A percentile compares a stretch with the other conserved stretches of the same genome.
phyloP scores from a whole-genome alignment of 139 green algal species.

The Nannochloris sp. region DNA sequence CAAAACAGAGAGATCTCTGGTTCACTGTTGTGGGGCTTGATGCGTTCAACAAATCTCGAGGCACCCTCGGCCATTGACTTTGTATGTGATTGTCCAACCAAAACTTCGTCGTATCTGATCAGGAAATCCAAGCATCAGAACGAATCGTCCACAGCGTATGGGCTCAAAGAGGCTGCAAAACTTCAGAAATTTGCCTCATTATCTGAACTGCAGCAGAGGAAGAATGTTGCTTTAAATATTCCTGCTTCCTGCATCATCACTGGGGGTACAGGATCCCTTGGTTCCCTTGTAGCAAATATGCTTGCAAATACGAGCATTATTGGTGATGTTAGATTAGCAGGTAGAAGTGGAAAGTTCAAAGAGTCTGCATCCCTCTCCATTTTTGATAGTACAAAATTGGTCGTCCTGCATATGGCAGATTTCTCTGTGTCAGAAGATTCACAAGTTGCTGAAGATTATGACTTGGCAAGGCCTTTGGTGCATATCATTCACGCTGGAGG shows the following conservation, averaged over 20 bases:
- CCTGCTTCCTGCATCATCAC: conserved; percentile 33
- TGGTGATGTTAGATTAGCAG: not conserved
- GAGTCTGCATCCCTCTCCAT: not conserved
- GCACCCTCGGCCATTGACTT: not conserved
- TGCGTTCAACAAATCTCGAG: not conserved
- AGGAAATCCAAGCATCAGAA: not conserved
- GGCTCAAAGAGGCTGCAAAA: not conserved
- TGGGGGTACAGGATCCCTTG: conserved; percentile 58
- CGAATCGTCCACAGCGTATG: not conserved
- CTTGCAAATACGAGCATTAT: not conserved
- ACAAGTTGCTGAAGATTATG: not conserved
- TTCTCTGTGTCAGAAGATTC: not conserved
- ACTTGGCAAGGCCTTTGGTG: not conserved
- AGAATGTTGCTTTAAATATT: not conserved
- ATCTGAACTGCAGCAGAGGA: not conserved
- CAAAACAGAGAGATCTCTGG: too few species aligned
- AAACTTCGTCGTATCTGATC: too few species aligned
- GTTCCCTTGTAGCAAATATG: conserved; percentile 44
- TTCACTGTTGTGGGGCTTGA: not conserved
- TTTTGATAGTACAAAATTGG: not conserved
- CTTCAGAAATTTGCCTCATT: not conserved
- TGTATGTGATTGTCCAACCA: too few species aligned
- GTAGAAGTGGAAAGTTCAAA: not conserved
- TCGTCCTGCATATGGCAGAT: conserved; percentile 1
- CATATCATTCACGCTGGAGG: conserved; percentile 2